Conservation (phyloP, 106 monocot genomes). For the Hemerocallis citrina region DNA sequence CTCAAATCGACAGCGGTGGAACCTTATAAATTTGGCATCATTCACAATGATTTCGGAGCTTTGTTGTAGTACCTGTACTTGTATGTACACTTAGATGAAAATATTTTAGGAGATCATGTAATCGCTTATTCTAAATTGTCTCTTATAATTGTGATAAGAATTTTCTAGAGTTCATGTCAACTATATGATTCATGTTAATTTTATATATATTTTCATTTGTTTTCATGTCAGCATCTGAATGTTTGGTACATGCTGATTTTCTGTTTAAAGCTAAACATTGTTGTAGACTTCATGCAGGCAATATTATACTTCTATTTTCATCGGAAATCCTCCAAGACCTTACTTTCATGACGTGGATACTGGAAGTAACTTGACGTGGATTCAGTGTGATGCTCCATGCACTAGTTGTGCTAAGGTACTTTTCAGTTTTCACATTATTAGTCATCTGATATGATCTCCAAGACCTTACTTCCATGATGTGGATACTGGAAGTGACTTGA, state of each 20-base stretch:
- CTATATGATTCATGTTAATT: background rate
- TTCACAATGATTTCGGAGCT: too few relatives aligned
- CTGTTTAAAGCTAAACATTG: background rate
- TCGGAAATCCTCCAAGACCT: conserved; percentile 78
- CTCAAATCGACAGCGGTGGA: too few relatives aligned
- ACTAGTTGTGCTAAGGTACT: conserved; percentile 79
- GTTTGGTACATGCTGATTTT: background rate
- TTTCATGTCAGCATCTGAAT: too few relatives aligned
- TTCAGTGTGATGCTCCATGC: conserved; percentile 95
- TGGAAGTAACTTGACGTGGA: conserved; percentile 89
- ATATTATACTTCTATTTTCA: conserved; percentile 71
- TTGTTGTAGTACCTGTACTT: too few relatives aligned
- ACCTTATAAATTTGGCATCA: too few relatives aligned
- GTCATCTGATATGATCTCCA: conserved; percentile 33
- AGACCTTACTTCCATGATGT: conserved; percentile 80
- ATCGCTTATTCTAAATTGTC: too few relatives aligned
- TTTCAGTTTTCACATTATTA: background rate
- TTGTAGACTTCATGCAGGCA: conserved; percentile 35
- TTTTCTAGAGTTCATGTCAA: too few relatives aligned
- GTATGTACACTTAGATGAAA: too few relatives aligned
- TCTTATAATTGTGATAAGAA: too few relatives aligned
- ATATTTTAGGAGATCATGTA: too few relatives aligned
- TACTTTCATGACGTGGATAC: conserved; percentile 93
- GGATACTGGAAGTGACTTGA: conserved; percentile 87
- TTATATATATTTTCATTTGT: too few relatives aligned